phyloP scores from a whole-genome alignment of 768 basidiomycete species.

The Imleria badia region DNA sequence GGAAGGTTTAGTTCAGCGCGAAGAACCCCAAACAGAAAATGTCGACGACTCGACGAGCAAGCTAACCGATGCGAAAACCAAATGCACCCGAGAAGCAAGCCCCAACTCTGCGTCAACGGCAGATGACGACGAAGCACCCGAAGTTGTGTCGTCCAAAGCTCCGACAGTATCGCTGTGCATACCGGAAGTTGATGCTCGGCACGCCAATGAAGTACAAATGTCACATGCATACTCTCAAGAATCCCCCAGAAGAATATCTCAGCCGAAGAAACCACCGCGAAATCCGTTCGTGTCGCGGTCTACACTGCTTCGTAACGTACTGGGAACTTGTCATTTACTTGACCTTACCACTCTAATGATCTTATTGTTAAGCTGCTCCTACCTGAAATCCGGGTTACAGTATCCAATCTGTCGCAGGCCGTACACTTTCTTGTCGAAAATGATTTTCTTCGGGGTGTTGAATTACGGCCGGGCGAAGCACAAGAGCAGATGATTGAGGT shows the following conservation, averaged over 20 bases:
- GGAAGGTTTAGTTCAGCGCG: slow-evolving; percentile 2
- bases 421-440: slow-evolving; percentile 90
- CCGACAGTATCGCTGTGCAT: slow-evolving; percentile 7
- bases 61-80: not conserved
- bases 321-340: slow-evolving; percentile 16
- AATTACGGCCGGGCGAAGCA: slow-evolving; percentile 77
- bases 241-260: slow-evolving; percentile 27
- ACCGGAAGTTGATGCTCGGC: slow-evolving; percentile 8
- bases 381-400: slow-evolving; percentile 83
- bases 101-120: slow-evolving; percentile 26
- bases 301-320: slow-evolving; percentile 77
- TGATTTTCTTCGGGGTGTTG: slow-evolving; percentile 79
- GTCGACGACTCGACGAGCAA: not conserved
- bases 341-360: slow-evolving; percentile 4
- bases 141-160: slow-evolving; percentile 56
- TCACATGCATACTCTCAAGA: slow-evolving; percentile 3
- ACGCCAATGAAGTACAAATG: slow-evolving; percentile 5
- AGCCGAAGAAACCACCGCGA: slow-evolving; percentile 50
- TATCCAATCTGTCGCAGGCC: slow-evolving; percentile 91
- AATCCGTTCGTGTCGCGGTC: slow-evolving; percentile 71
- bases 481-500: slow-evolving; percentile 63
- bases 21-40: not conserved
- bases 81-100: slow-evolving; percentile 3
- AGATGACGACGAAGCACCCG: slow-evolving; percentile 50
- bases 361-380: slow-evolving; percentile 58